A percentile compares a stretch with the other conserved stretches of the same genome.
phyloP scores from a whole-genome alignment of 202 grass and related monocot species.

The Setaria viridis region DNA sequence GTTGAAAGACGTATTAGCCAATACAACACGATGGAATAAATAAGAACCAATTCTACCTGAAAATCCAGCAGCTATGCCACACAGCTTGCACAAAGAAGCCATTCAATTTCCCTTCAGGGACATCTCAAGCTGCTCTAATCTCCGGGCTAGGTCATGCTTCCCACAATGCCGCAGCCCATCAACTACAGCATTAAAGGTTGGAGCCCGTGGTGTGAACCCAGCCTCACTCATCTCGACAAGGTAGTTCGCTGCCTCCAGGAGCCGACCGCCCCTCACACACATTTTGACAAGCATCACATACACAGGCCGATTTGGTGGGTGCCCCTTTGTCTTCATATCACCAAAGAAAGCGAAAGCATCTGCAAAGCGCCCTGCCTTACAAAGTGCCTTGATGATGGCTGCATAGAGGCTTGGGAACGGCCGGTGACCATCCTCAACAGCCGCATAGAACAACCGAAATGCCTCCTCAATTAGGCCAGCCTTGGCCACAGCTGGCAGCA shows the following conservation, averaged over 20 bases:
- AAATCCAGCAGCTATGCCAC: not conserved
- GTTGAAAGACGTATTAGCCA: constrained; percentile 7
- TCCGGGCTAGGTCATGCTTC: constrained; percentile 78
- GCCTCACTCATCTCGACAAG: constrained; percentile 86
- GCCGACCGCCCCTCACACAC: constrained; percentile 83
- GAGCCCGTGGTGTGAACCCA: constrained; percentile 65
- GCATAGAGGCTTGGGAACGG: constrained; percentile 94
- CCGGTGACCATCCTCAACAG: constrained; percentile 80
- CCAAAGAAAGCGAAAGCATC: constrained; percentile 85
- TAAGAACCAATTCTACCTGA: constrained; percentile 30
- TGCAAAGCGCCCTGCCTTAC: constrained; percentile 72
- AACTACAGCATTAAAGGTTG: constrained; percentile 78
- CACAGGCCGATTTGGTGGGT: constrained; percentile 77
- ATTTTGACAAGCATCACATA: constrained; percentile 99
- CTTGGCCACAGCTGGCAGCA: constrained; percentile 88
- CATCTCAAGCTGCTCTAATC: constrained; percentile 81
- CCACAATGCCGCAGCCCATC: constrained; percentile 77
- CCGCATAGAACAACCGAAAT: constrained; percentile 77
- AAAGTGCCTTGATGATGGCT: constrained; percentile 86
- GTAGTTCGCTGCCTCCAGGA: constrained; percentile 79
- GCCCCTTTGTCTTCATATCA: constrained; percentile 80
- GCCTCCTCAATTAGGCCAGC: constrained; percentile 79
- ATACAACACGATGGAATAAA: not conserved
- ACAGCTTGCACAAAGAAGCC: not conserved
- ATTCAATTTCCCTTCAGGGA: constrained; percentile 62